Conservation (phyloP, 495 filamentous ascomycete genomes). For the Neurospora sp. region DNA sequence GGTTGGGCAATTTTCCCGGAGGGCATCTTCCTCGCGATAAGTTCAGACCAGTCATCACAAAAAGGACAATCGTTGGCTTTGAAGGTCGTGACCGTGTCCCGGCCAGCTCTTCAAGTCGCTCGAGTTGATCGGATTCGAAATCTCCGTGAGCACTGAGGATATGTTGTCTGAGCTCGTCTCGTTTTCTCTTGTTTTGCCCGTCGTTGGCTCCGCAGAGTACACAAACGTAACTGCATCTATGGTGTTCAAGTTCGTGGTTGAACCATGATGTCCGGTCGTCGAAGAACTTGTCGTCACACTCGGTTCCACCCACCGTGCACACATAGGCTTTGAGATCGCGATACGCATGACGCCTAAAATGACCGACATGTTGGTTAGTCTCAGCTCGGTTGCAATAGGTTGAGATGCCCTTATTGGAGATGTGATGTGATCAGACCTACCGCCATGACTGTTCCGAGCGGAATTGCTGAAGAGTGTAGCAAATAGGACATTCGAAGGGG, state of each 20-base stretch:
- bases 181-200: background rate
- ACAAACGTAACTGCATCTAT: slow-evolving; percentile 18
- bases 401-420: background rate
- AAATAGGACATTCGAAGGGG: slow-evolving; percentile 25
- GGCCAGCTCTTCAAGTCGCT: background rate
- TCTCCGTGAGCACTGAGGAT: background rate
- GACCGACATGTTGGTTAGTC: background rate
- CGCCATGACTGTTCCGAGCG: slow-evolving; percentile 7
- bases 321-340: slow-evolving; percentile 26
- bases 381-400: background rate
- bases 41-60: slow-evolving; percentile 5
- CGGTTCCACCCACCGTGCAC: slow-evolving; percentile 16
- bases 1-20: rapidly evolving
- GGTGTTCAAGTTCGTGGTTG: slow-evolving; percentile 20
- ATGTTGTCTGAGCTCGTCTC: background rate
- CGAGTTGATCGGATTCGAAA: background rate
- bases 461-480: slow-evolving; percentile 18
- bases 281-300: slow-evolving; percentile 19
- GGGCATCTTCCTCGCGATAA: background rate
- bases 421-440: background rate
- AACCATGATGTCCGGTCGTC: slow-evolving; percentile 20
- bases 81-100: background rate
- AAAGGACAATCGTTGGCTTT: slow-evolving; percentile 2
- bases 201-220: slow-evolving; percentile 7
- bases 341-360: slow-evolving; percentile 17